A percentile compares a stretch with the other conserved stretches of the same genome.
phyloP scores from a whole-genome alignment of 306 rosid species.

The Ochetophila trinervis region DNA sequence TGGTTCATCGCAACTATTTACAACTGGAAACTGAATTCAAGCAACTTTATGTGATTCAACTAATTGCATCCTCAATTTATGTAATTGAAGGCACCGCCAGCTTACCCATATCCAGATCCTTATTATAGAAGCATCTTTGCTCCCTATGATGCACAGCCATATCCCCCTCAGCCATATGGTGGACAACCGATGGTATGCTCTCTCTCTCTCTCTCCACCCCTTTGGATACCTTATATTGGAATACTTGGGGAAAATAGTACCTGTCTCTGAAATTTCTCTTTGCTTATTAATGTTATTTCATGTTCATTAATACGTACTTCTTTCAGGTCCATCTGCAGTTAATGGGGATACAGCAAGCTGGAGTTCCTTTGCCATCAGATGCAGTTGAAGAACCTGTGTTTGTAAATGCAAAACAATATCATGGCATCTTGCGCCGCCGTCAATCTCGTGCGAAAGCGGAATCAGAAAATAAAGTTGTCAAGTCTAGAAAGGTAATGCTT shows the following conservation, averaged over 20 bases:
- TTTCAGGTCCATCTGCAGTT: slow-evolving; percentile 84
- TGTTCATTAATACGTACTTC: slow-evolving; percentile 12
- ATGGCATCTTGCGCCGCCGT: slow-evolving; percentile 86
- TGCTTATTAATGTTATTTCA: slow-evolving; percentile 1
- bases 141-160: slow-evolving; percentile 77
- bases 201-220: not conserved
- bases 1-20: not conserved
- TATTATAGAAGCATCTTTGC: slow-evolving; percentile 94
- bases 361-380: slow-evolving; percentile 88
- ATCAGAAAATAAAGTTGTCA: slow-evolving; percentile 76
- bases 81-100: slow-evolving; percentile 63
- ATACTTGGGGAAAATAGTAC: not conserved
- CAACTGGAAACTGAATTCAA: not conserved
- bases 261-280: slow-evolving; percentile 9
- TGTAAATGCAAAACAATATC: slow-evolving; percentile 94
- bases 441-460: slow-evolving; percentile 98
- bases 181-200: slow-evolving; percentile 81
- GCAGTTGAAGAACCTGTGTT: slow-evolving; percentile 94
- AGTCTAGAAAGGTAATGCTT: slow-evolving; percentile 70
- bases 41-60: slow-evolving; percentile 8
- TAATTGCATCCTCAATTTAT: slow-evolving; percentile 25
- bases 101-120: slow-evolving; percentile 92
- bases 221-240: too few relatives aligned
- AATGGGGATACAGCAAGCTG: slow-evolving; percentile 96
- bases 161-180: slow-evolving; percentile 79